Evolutionary conservation across 108 stramenopile species (phyloP).

Genomic region (Nannochloropsis granulata): DNA sequence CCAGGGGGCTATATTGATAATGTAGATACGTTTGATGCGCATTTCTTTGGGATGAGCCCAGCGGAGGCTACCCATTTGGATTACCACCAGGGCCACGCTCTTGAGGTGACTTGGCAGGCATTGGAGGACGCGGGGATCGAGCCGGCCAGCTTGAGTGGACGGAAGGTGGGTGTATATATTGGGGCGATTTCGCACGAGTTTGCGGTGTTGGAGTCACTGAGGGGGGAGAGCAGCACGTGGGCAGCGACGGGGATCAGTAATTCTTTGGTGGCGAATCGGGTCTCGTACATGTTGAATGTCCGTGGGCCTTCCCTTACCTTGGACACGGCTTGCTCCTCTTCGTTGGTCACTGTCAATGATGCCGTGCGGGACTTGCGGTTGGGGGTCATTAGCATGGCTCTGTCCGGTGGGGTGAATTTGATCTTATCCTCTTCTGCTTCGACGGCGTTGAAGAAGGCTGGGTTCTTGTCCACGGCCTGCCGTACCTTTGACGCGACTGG

Average conservation of each 20-base stretch:
- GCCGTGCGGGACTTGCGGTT: not conserved
- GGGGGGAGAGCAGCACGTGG: not conserved
- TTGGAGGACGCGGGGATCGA: not conserved
- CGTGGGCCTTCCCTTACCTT: not conserved
- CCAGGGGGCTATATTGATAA: not conserved
- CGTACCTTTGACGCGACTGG: constrained; percentile 6
- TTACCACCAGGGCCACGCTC: not conserved
- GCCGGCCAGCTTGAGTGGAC: not conserved
- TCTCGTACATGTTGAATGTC: not conserved
- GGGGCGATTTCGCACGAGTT: not conserved
- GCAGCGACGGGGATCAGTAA: not conserved
- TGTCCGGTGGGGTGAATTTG: not conserved
- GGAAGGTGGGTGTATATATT: not conserved
- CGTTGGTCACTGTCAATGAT: not conserved
- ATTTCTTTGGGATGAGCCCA: not conserved
- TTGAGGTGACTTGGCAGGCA: not conserved
- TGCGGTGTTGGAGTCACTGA: not conserved
- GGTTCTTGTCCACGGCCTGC: constrained; percentile 1
- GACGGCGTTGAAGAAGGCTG: constrained; percentile 2
- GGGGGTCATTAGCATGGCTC: not conserved
- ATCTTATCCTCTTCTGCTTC: not conserved
- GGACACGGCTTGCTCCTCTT: not conserved
- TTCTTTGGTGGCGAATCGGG: not conserved
- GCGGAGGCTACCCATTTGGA: not conserved
- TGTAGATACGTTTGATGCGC: not conserved